phyloP scores from a whole-genome alignment of 179 eudicot species.

The Actinidia arguta region DNA sequence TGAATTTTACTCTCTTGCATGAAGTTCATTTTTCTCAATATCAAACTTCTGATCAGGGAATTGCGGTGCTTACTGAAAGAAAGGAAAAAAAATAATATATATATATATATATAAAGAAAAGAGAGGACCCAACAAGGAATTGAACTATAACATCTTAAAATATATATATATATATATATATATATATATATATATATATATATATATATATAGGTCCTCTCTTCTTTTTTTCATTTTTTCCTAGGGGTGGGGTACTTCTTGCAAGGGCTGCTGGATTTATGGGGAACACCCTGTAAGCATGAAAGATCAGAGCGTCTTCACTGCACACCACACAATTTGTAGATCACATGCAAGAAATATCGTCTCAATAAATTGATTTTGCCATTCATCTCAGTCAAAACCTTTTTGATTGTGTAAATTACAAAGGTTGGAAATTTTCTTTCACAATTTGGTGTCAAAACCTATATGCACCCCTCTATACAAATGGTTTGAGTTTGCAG shows the following conservation, averaged over 20 bases:
- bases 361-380: neutral
- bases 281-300: neutral
- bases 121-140: no score
- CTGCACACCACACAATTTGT: neutral
- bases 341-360: neutral
- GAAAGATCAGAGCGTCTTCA: neutral
- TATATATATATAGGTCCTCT: no score
- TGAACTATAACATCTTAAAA: no score
- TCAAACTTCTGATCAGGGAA: neutral
- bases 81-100: no score
- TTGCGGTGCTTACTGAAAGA: neutral
- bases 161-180: no score
- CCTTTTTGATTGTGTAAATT: neutral
- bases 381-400: neutral
- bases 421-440: neutral
- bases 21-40: neutral
- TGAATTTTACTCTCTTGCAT: constrained; percentile 11
- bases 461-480: neutral
- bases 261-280: neutral
- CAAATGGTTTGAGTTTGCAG: neutral
- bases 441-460: neutral
- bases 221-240: no score
- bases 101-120: no score
- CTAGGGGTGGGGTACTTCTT: neutral
- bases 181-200: no score